Evolutionary conservation across 805 yeast genomes (phyloP), one percentile per base, ranked within the genome.

Genomic region (Tetrapisispora phaffii): DNA sequence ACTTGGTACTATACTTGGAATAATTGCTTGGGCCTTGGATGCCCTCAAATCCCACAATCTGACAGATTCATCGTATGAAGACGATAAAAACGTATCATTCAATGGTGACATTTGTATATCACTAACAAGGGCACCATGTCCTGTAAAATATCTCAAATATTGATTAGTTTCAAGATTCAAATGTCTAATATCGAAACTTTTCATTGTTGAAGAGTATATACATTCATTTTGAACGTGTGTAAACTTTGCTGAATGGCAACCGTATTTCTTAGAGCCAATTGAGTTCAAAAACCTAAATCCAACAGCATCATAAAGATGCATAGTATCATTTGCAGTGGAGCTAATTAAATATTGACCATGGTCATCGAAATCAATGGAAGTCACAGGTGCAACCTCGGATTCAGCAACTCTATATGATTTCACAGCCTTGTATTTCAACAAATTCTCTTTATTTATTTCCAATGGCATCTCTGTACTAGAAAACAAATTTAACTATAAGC

Each of bases 11-110:
- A 77, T 74, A 32, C 75, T 70, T 20, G 76, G 77, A 21, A 80
- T 57, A 4, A 73, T 65, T 0, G 94, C 93, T 47, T 76, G 80
- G 17, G 83, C 76, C 46, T 76, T 72, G 1, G 85, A 70, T 0
- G 82, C 70, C 52, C 90, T 69, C 22, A 84, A 60, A 64, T 93
- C 97, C 98, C 98, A 93, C 7, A 85, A 53, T 50, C 93, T 76
- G 1, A 88, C 84, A 0, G 95, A 79, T 44, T 81, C 75, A 60
- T 93, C 98, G 46, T 75, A 61, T 0, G 95, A 75, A 0, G 89
- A 72, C 36, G 85, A 78, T 9, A 85, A 54, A 57, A 85, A 75
- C 12, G 74, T 65, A 55, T 82, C 88, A 45, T 73, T 72, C 5
- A 76, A 68, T 0, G 95, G 96, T 39, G 80, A 76, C 55, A 87